Evolutionary conservation across 169 alveolate species (phyloP), one percentile per base, ranked within the genome.

Genomic region (Plasmodium billcollinsi): DNA sequence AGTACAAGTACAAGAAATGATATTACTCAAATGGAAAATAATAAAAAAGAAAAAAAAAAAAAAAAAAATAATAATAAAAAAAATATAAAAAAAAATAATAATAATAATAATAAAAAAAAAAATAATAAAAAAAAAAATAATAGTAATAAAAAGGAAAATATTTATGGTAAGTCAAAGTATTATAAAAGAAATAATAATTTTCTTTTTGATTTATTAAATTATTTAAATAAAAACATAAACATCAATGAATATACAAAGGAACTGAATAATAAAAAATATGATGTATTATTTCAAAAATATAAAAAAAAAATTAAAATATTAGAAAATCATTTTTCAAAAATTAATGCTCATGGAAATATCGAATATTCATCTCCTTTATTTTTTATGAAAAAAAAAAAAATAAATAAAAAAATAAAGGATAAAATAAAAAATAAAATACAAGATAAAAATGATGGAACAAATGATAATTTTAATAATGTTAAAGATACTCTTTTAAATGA

Each of bases 201-300:
- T 26, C 29, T 78, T n/a, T 66, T 78, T 47, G 61, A 78, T 56
- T 45, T 78, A 45, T 26, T 78, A 15, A 78, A 15, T 47, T 78
- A 78, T 43, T 47, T 78, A n/a, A 78, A 78, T 47, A 78, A 43
- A 66, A 78, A 78, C 18, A 26, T 33, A 65, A 49, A 33, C 29
- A 18, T 78, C 1, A 78, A 78, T 45, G 89, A 78, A 52, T 47
- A 66, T 58, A 78, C 89, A 18, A 78, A 66, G 9, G 89, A 70
- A 29, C 49, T 78, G 20, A 78, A 66, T 29, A 69, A 66, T 26
- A 66, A 29, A 26, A 78, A 78, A 20, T 78, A 78, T n/a, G 29
- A 78, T 33, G 33, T 66, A 3, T 47, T 78, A 45, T 78, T 78
- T 78, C 52, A 78, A 21, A 78, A 78, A 18, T 66, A 78, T 26